A percentile compares a stretch with the other conserved stretches of the same genome.
Evolutionary conservation across 2,329 filamentous ascomycete genomes (phyloP).

Genomic region (Ceratocystis harringtonii): DNA sequence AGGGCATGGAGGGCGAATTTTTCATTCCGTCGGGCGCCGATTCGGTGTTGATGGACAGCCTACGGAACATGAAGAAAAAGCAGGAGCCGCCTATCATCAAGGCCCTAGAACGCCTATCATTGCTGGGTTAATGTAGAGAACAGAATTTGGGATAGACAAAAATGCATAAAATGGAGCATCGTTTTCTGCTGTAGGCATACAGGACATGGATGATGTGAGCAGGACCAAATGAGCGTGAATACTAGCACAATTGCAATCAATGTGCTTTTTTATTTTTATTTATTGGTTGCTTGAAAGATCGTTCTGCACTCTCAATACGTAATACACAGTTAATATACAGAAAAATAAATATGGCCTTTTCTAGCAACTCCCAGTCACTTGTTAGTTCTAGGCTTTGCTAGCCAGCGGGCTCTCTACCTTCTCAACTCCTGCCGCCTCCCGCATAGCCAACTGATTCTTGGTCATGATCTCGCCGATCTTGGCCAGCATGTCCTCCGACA

Average conservation of each 20-base stretch:
- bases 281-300: neutral
- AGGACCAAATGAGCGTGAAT: neutral
- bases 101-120: slow-evolving; percentile 33
- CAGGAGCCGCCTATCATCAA: slow-evolving; percentile 36
- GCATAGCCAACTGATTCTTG: slow-evolving; percentile 31
- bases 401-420: slow-evolving; percentile 12
- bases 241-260: neutral
- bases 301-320: neutral
- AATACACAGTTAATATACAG: slow-evolving; percentile 16
- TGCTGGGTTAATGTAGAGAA: slow-evolving; percentile 31
- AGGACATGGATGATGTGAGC: neutral
- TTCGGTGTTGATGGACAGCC: slow-evolving; percentile 37
- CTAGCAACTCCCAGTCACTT: neutral
- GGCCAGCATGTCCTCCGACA: slow-evolving; percentile 44
- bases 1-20: slow-evolving; percentile 18
- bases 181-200: neutral
- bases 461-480: slow-evolving; percentile 48
- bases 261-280: neutral
- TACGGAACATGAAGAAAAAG: slow-evolving; percentile 32
- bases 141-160: neutral
- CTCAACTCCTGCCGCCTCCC: slow-evolving; percentile 11
- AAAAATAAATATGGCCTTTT: neutral
- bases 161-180: neutral
- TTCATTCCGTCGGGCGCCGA: slow-evolving; percentile 34
- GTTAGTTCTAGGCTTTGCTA: slow-evolving; percentile 2